Evolutionary conservation across 169 alveolate species (phyloP), one percentile per base, ranked within the genome.

Genomic region (Pseudocohnilembus persalinus): DNA sequence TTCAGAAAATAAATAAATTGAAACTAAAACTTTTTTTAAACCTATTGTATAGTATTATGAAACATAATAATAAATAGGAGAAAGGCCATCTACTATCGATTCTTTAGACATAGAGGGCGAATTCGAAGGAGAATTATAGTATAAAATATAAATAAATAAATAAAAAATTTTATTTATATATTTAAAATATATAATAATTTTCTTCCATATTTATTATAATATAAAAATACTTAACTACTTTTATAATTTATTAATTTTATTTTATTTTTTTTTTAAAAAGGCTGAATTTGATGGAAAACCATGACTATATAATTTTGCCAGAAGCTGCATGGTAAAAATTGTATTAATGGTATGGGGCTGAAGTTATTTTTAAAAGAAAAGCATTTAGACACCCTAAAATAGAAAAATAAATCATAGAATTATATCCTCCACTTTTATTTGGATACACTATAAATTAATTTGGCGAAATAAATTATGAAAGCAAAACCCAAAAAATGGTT

Each of bases 61-160:
- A 49, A 49, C 68, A 20, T 49, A 11, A 4, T 49, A 49, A 49
- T 49, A 49, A 20, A 49, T 49, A 49, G 68, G 68, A 49, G 68
- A 49, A 49, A 82, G 87, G 75, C 87, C 87, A n/a, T 74, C 76
- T 1, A 25, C 82, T 24, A 82, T 82, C 16, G 87, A 82, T 74
- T 73, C 72, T 82, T 74, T 75, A 16, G 87, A 82, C 26, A 73
- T 82, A 11, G 27, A 82, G 63, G 87, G 87, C 0, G 87, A 82
- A 74, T 82, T 65, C 34, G 81, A 82, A 74, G 81, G 76, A n/a
- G 87, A 82, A 33, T 74, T 82, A 24, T 11, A 49, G 68, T 49
- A 49, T 11, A 49, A 49, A 4, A 11, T 11, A 11, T 11, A 11
- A 49, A 49, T 11, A 49, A 49, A 11, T 49, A 49, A 11, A 49